Evolutionary conservation across 306 rosid species (phyloP).

Genomic region (Acacia acuminata): DNA sequence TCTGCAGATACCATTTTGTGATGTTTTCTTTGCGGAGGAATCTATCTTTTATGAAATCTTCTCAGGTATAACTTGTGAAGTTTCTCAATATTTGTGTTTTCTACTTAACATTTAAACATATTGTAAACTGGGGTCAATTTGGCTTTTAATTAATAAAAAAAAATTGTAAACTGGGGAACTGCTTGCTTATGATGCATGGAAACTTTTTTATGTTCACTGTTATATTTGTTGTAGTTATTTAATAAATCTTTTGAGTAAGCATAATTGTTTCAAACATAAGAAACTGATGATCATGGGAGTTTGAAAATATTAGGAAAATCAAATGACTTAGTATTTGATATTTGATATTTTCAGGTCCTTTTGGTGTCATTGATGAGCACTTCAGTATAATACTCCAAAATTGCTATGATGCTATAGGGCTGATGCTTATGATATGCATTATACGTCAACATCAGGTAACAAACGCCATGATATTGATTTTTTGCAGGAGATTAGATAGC

Average conservation of each 20-base stretch:
- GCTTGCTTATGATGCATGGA: not conserved
- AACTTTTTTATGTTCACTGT: not conserved
- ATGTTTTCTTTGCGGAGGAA: conserved; percentile 9
- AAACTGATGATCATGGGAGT: not conserved
- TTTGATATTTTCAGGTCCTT: conserved; percentile 12
- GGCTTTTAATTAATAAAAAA: too few species aligned
- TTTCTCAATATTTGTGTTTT: not conserved
- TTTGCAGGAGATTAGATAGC: not conserved
- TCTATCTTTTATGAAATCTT: conserved; percentile 21
- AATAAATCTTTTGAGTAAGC: not conserved
- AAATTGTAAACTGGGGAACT: not conserved
- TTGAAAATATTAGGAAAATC: not conserved
- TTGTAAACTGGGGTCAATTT: not conserved
- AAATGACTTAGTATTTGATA: not conserved
- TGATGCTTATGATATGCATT: conserved; percentile 19
- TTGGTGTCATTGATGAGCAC: conserved; percentile 25
- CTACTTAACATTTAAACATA: not conserved
- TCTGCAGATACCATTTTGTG: conserved; percentile 25
- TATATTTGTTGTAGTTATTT: not conserved
- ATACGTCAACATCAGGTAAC: conserved; percentile 20
- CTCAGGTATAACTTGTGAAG: not conserved
- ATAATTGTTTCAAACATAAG: not conserved
- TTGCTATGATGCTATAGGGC: conserved; percentile 20
- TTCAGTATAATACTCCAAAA: conserved; percentile 14
- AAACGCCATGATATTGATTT: not conserved